A percentile compares a stretch with the other conserved stretches of the same genome.
Conservation (phyloP, 768 basidiomycete genomes). For the Xerocomus potaroensis region DNA sequence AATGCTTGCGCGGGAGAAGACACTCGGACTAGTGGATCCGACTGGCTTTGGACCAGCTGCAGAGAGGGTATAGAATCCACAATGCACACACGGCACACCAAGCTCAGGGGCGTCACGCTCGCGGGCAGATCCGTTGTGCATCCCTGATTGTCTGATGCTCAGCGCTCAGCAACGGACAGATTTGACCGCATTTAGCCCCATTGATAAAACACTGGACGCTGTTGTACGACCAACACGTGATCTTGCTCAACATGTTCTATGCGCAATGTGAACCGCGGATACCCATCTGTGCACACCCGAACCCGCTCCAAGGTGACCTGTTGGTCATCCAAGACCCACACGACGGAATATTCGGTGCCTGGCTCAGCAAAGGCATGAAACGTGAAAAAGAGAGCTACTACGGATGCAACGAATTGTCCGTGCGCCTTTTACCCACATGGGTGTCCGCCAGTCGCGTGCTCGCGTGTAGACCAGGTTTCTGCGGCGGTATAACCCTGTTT, state of each 20-base stretch:
- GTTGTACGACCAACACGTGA: slow-evolving; percentile 91
- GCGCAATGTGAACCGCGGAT: slow-evolving; percentile 46
- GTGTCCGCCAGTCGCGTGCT: not conserved
- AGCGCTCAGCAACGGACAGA: slow-evolving; percentile 36
- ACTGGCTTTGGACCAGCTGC: slow-evolving; percentile 39
- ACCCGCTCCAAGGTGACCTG: slow-evolving; percentile 44
- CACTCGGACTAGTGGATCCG: slow-evolving; percentile 35
- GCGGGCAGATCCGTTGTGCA: slow-evolving; percentile 58
- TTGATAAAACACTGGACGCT: slow-evolving; percentile 74
- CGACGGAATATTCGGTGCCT: slow-evolving; percentile 74
- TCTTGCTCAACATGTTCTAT: slow-evolving; percentile 87
- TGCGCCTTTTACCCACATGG: not conserved
- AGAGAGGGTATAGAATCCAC: slow-evolving; percentile 12
- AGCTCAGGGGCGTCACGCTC: slow-evolving; percentile 44
- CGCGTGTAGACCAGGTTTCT: slow-evolving; percentile 55
- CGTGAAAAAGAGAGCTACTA: slow-evolving; percentile 65
- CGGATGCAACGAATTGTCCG: slow-evolving; percentile 84
- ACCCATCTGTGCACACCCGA: slow-evolving; percentile 20
- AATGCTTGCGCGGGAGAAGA: slow-evolving; percentile 41
- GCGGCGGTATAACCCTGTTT: slow-evolving; percentile 52
- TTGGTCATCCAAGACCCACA: slow-evolving; percentile 62
- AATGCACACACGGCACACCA: slow-evolving; percentile 19
- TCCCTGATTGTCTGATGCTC: not conserved
- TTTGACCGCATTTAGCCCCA: slow-evolving; percentile 69
- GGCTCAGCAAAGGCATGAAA: slow-evolving; percentile 64